Base-by-base conservation (phyloP, 202 grass and related monocot species). In the Zizania palustris region DNA sequence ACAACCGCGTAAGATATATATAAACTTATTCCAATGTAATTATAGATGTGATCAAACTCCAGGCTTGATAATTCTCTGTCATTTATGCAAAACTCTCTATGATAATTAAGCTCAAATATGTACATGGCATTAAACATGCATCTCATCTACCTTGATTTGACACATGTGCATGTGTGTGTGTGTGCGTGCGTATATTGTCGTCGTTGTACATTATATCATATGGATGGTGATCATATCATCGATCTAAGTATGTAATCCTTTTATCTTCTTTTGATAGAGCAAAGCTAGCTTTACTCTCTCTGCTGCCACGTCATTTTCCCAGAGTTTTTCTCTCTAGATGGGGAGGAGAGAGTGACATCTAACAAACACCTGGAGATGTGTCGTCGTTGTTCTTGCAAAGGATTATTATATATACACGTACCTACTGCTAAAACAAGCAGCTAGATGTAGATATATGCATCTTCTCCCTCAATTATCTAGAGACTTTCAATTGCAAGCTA, bases 1-100 rank as follows among this genome's bases (percentile, higher is more conserved):
- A 46, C 84, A 97, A 72, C 82, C 78, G 54, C 88, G 88, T 93
- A 85, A 77, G 66, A 63, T 38, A 67, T 38, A 67, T 56, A 63
- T 33, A 69, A 16, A 54, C 46, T 67, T 18, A 54, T 56, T 57
- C 45, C 49, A 35, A 11, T 35, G 2, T 28, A 28, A 28, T 35
- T 11, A 49, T 28, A 34, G 3, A 13, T 28, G 1, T 28, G 28
- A 28, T 28, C 28, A 49, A 71, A 28, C 48, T 75, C 61, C 3
- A 22, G 6, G n/a, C n/a, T n/a, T n/a, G n/a, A n/a, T n/a, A n/a
- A n/a, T n/a, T n/a, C n/a, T n/a, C n/a, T n/a, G n/a, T 28, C 28
- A 28, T 28, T 1, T 28, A 28, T 28, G 28, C 28, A 28, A 28
- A 28, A 28, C 2, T 28, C 28, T 28, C 28, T 28, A 28, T 28